A percentile compares a stretch with the other conserved stretches of the same genome.
Conservation (phyloP, 2,329 filamentous ascomycete species). For the Penicillium sp. region DNA sequence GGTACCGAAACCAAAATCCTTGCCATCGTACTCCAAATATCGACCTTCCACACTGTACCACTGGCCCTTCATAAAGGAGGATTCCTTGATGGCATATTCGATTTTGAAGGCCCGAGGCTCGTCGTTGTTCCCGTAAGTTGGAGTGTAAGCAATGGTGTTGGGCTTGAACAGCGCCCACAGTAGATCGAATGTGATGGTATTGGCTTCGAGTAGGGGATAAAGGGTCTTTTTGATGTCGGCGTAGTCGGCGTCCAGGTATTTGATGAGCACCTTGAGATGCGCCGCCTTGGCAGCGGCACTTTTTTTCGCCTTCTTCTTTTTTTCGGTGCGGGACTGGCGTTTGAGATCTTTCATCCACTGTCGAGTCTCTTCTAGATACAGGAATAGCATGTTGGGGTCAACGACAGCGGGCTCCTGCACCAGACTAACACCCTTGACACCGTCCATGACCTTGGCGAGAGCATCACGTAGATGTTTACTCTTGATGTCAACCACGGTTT, state of each 20-base stretch:
- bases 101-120: conserved; percentile 81
- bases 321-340: conserved; percentile 59
- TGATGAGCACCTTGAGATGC: conserved; percentile 67
- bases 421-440: conserved; percentile 73
- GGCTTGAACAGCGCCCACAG: conserved; percentile 89
- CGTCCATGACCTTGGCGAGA: conserved; percentile 69
- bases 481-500: conserved; percentile 79
- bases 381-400: conserved; percentile 68
- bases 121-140: conserved; percentile 72
- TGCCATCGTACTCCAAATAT: conserved; percentile 87
- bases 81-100: conserved; percentile 69
- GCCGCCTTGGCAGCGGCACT: conserved; percentile 38
- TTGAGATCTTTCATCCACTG: conserved; percentile 63
- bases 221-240: conserved; percentile 74
- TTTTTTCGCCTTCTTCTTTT: conserved; percentile 43
- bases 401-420: conserved; percentile 76
- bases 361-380: conserved; percentile 78
- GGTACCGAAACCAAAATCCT: conserved; percentile 73
- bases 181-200: conserved; percentile 83
- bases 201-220: conserved; percentile 74
- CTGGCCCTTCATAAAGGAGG: conserved; percentile 66
- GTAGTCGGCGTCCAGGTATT: conserved; percentile 80
- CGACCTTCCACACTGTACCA: conserved; percentile 72
- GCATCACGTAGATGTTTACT: conserved; percentile 73
- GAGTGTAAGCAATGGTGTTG: conserved; percentile 73